Evolutionary conservation across 257 asterid genomes (phyloP), one percentile per base, ranked within the genome.

Genomic region (Primulina eburnea): DNA sequence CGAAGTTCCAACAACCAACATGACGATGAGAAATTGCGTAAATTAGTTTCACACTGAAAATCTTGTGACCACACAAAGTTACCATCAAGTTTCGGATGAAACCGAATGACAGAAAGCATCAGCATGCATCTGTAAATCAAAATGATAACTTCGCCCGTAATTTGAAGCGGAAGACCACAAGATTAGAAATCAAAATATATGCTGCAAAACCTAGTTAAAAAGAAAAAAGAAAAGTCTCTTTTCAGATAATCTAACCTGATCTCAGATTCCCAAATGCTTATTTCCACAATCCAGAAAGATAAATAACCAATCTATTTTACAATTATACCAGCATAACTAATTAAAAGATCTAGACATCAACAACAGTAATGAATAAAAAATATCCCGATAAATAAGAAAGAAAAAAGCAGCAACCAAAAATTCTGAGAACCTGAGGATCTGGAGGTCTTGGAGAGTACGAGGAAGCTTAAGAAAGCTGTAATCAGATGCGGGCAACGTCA

Each of bases 391-490:
- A 32, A 32, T 4, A 32, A 32, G 4, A 32, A 5, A 32, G 4
- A 3, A 32, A 3, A 17, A 35, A 18, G 2, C 16, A 18, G 62
- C 18, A 17, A 2, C 29, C 2, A n/a, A 40, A 1, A 2, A 8
- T 5, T 7, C 3, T 6, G 5, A 53, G 29, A 71, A 92, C 98
- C 94, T 90, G 75, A 92, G 95, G 72, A 88, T 75, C 75, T 92
- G 98, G 65, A 92, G 85, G 82, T 92, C 98, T 78, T 90, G 75
- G 30, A 92, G 89, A 66, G 94, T 78, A 65, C 92, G 90, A 4
- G 98, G 98, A 65, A 92, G 92, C 88, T 85, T 90, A 70, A 92
- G 95, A 83, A 92, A 90, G 85, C 87, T 90, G 75, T 90, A 92
- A 85, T 92, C 98, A 18, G 98, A 87, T 18, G 85, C 84, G 29